Evolutionary conservation across 148 eudicot species (phyloP).

Genomic region (Chenopodium quinoa): DNA sequence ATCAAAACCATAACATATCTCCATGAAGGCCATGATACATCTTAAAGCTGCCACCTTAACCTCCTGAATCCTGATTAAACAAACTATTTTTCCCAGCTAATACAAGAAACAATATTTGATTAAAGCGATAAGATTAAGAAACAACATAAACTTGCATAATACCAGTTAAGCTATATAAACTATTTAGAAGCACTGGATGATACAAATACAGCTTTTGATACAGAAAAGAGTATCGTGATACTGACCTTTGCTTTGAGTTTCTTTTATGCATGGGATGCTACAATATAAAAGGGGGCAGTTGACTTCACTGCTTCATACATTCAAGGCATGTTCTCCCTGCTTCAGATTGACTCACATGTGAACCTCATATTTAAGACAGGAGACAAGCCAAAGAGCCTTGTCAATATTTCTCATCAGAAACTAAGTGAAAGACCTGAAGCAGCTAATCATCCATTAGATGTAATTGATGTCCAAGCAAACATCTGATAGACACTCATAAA

Average conservation of each 20-base stretch:
- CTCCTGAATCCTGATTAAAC: background rate
- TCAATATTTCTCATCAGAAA: constrained; percentile 3
- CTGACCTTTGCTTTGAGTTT: constrained; percentile 18
- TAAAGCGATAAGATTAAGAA: background rate
- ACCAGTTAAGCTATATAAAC: background rate
- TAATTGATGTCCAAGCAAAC: background rate
- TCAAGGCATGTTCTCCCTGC: constrained; percentile 4
- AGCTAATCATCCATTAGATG: background rate
- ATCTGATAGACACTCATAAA: background rate
- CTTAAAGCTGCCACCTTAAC: background rate
- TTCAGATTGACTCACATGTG: background rate
- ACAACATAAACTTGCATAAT: background rate
- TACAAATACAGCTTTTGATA: background rate
- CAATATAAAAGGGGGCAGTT: background rate
- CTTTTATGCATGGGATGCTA: background rate
- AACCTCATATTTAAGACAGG: constrained; percentile 15
- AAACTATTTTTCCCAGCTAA: background rate
- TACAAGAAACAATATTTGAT: background rate
- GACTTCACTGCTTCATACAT: background rate
- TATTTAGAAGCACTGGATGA: background rate
- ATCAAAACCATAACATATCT: background rate
- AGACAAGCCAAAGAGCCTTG: constrained; percentile 4
- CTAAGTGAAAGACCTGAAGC: background rate
- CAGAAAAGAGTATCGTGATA: background rate
- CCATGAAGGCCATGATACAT: background rate